A percentile compares a stretch with the other conserved stretches of the same genome.
Conservation (phyloP, 257 asterid genomes). For the Nicotiana undulata region DNA sequence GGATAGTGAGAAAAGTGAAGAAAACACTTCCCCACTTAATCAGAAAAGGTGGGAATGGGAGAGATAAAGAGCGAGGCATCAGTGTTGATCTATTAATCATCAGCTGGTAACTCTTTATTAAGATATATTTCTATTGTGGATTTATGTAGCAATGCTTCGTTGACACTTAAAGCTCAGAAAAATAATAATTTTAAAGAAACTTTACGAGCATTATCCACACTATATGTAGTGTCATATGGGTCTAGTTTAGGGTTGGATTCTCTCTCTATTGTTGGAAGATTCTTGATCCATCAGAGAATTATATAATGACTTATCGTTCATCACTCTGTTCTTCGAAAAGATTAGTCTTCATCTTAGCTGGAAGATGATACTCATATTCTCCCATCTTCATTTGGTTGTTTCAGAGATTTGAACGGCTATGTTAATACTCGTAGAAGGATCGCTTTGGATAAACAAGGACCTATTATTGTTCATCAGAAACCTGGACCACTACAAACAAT, state of each 20-base stretch:
- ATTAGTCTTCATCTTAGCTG: not conserved
- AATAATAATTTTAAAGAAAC: not conserved
- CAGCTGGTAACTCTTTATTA: not conserved
- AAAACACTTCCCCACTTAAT: not conserved
- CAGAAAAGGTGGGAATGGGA: not conserved
- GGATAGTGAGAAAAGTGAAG: not conserved
- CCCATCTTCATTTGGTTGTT: conserved; percentile 6
- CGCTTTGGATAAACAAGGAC: conserved; percentile 45
- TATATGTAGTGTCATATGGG: not conserved
- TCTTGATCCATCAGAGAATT: not conserved
- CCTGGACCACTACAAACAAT: conserved; percentile 82
- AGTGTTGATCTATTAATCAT: not conserved
- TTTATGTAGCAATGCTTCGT: not conserved
- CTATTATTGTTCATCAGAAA: conserved; percentile 58
- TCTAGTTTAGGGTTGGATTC: not conserved
- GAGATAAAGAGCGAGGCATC: not conserved
- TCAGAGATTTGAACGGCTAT: conserved; percentile 57
- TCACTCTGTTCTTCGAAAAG: not conserved
- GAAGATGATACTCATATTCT: not conserved
- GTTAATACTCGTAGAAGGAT: conserved; percentile 36
- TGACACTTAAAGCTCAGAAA: not conserved
- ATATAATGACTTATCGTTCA: not conserved
- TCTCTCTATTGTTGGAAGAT: not conserved
- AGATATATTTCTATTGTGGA: not conserved
- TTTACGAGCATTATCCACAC: not conserved